These are phyloP conservation scores for Vachellia collinsii DNA, from an alignment of 306 rosid genomes.

Conservation along the genomic window DNA sequence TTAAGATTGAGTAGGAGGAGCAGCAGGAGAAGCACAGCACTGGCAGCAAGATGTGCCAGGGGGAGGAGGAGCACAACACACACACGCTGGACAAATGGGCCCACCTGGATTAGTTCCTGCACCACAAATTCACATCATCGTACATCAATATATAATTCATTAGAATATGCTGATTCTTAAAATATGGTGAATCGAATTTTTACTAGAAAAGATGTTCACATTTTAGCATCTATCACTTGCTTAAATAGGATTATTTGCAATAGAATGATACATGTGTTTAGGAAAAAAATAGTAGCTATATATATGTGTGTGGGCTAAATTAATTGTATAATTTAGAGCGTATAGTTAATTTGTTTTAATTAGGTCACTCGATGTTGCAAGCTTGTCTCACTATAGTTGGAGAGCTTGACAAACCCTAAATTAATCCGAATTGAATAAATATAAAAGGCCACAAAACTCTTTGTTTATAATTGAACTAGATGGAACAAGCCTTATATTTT, in stretches of 20 bases:
- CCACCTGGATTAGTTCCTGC: background rate
- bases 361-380: background rate
- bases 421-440: too few species aligned
- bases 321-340: too few species aligned
- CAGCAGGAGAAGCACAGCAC: background rate
- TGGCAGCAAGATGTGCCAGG: background rate
- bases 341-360: too few species aligned
- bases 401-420: too few species aligned
- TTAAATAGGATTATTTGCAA: accelerated
- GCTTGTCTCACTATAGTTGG: too few species aligned
- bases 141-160: background rate
- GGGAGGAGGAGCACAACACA: background rate
- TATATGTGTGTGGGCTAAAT: too few species aligned
- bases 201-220: accelerated
- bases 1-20: background rate
- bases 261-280: too few species aligned
- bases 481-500: background rate
- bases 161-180: too few species aligned
- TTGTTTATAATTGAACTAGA: background rate
- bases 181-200: too few species aligned
- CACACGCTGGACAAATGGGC: background rate
- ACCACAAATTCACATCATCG: background rate
- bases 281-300: too few species aligned
- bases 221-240: too few species aligned
- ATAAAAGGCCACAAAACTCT: too few species aligned